Evolutionary conservation across 305 asterid genomes (phyloP).

Genomic region (Fraxinus latifolia): DNA sequence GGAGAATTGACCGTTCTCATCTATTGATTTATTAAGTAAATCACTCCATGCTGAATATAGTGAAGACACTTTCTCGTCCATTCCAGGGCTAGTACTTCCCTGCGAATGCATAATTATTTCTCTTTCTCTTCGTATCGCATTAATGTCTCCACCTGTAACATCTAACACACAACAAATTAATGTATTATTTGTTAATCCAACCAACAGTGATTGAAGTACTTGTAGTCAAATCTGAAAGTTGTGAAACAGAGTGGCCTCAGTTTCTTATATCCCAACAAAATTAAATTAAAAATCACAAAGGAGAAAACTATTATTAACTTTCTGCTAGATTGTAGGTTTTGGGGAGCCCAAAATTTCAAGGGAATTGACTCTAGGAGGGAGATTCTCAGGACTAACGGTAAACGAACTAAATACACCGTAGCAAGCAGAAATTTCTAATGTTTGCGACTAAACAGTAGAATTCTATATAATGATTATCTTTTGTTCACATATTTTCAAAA

Average conservation of each 20-base stretch:
- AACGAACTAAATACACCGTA: not conserved
- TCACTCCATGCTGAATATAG: constrained; percentile 61
- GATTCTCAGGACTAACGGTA: not conserved
- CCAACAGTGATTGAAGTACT: not conserved
- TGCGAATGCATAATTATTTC: constrained; percentile 32
- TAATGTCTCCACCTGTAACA: constrained; percentile 43
- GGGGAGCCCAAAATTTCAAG: not conserved
- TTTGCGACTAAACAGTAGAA: not conserved
- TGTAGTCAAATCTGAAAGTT: not conserved
- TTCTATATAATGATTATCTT: not conserved
- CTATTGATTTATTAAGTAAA: constrained; percentile 31
- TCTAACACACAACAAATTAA: constrained; percentile 9
- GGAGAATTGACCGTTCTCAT: constrained; percentile 19
- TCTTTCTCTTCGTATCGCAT: constrained; percentile 27
- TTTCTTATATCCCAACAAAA: not conserved
- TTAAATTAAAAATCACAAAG: not conserved
- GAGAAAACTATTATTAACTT: not conserved
- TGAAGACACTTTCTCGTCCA: constrained; percentile 37
- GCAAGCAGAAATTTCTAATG: not conserved
- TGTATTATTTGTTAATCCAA: not conserved
- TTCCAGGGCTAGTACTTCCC: constrained; percentile 23
- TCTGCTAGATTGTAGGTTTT: not conserved
- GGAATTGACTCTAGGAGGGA: not conserved
- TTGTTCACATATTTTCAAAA: not conserved
- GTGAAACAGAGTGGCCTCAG: not conserved